Base-by-base conservation (phyloP, 2,329 filamentous ascomycete genomes). In the Plenodomus biglobosus region DNA sequence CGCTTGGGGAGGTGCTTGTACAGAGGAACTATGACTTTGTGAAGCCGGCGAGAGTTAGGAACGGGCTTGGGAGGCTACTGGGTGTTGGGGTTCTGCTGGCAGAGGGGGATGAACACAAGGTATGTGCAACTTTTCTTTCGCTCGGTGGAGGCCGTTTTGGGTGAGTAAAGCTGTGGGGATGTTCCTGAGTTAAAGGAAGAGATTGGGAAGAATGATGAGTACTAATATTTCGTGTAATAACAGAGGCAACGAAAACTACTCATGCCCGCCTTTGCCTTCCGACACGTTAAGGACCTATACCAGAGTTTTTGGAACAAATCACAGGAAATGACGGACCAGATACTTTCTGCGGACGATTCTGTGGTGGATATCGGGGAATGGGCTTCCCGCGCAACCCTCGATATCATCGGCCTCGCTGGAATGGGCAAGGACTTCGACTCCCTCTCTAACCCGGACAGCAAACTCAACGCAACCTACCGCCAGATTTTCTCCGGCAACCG, bases 21-120 rank as follows among this genome's bases (percentile, higher is more conserved):
- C 74, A 74, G 30, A 75, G 76, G 52, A 79, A 73, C 43, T 80
- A 80, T 54, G 76, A 79, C 13, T 79, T 80, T 56, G 62, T 78
- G 50, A 80, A 79, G 61, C 77, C 77, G 0, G 45, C 44, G 8
- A 68, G 73, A 3, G 52, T 79, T n/a, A 65, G 81, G 27, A 72
- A 72, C 37, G 77, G 79, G 1, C 73, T 92, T 3, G 81, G 80
- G 4, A 78, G 82, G 18, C 76, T 91, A 20, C 76, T 92, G 11
- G 87, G 90, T 8, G 73, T 85, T 11, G 88, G 88, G 8, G 75
- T 92, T 13, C 73, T 96, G 32, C 76, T 96, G 10, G 88, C 90
- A 1, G 92, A 96, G 71, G 92, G 92, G n/a, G 88, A 95, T 11
- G 88, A 92, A 62, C 92, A 96, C 71, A 94, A 87, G 74, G 76